These are phyloP conservation scores for Lepiota brunneoincarnata DNA, from an alignment of 768 basidiomycete genomes.

Conservation along the genomic window DNA sequence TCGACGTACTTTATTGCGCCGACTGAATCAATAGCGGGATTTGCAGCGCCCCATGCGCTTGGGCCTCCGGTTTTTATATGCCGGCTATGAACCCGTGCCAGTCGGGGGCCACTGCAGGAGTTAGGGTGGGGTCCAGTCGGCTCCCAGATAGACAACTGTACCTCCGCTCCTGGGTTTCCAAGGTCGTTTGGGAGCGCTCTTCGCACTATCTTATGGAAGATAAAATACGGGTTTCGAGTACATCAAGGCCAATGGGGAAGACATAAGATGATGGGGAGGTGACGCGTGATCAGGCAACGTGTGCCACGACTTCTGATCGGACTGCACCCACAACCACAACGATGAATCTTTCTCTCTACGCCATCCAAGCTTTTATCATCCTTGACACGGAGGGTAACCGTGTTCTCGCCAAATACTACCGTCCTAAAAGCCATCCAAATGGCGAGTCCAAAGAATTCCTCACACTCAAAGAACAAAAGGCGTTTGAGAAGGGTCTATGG, in stretches of 20 bases:
- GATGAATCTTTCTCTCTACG: conserved; percentile 88
- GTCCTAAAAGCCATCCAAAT: conserved; percentile 60
- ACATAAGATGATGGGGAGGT: not conserved
- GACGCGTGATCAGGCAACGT: not conserved
- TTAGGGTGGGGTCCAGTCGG: too few species aligned
- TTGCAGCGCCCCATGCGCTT: conserved; percentile 35
- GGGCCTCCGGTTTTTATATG: conserved; percentile 40
- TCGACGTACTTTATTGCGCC: conserved; percentile 47
- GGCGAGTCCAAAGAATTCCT: conserved; percentile 62
- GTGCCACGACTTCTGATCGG: conserved; percentile 4
- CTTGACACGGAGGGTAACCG: conserved; percentile 96
- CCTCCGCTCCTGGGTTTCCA: conserved; percentile 52
- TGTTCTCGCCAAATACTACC: conserved; percentile 94
- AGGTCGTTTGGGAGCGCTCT: conserved; percentile 36
- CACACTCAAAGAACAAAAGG: conserved; percentile 87
- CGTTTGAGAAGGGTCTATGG: conserved; percentile 94
- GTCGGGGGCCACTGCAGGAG: too few species aligned
- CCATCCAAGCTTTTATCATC: conserved; percentile 82
- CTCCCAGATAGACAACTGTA: too few species aligned
- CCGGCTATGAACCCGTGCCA: too few species aligned
- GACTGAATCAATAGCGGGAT: conserved; percentile 40
- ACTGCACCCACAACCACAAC: conserved; percentile 4
- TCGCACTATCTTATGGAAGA: conserved; percentile 39
- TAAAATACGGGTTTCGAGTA: conserved; percentile 58
- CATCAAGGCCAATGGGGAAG: conserved; percentile 20